phyloP scores from a whole-genome alignment of 306 rosid species.

The Styphnolobium japonicum region DNA sequence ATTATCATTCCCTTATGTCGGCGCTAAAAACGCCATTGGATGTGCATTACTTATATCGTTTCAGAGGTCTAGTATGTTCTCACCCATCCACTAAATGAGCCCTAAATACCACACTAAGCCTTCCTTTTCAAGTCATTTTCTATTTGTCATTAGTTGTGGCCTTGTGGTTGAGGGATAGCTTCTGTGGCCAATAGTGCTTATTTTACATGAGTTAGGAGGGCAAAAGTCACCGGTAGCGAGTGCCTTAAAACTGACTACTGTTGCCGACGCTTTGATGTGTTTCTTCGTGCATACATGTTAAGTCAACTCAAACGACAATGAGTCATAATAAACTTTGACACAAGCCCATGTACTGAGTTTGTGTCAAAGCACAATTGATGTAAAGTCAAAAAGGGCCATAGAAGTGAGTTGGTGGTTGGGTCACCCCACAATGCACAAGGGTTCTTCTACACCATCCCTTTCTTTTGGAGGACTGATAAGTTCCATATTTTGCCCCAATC shows the following conservation, averaged over 20 bases:
- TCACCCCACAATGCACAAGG: too few species aligned
- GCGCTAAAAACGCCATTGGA: background rate
- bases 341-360: background rate
- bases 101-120: background rate
- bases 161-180: background rate
- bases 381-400: constrained; percentile 28
- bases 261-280: constrained; percentile 11
- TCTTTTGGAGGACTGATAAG: background rate
- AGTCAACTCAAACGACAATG: constrained; percentile 18
- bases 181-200: background rate
- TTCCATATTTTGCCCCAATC: background rate
- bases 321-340: background rate
- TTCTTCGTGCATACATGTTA: background rate
- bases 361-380: constrained; percentile 2
- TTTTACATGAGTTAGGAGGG: background rate
- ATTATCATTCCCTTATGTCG: background rate
- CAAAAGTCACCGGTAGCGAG: background rate
- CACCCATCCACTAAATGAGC: background rate
- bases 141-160: background rate
- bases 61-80: background rate
- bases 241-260: background rate
- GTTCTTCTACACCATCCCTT: background rate
- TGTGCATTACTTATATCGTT: background rate
- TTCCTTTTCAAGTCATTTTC: background rate
- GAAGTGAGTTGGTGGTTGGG: constrained; percentile 24